A percentile compares a stretch with the other conserved stretches of the same genome.
phyloP scores from a whole-genome alignment of 768 basidiomycete species.

The Mrakia gelida region DNA sequence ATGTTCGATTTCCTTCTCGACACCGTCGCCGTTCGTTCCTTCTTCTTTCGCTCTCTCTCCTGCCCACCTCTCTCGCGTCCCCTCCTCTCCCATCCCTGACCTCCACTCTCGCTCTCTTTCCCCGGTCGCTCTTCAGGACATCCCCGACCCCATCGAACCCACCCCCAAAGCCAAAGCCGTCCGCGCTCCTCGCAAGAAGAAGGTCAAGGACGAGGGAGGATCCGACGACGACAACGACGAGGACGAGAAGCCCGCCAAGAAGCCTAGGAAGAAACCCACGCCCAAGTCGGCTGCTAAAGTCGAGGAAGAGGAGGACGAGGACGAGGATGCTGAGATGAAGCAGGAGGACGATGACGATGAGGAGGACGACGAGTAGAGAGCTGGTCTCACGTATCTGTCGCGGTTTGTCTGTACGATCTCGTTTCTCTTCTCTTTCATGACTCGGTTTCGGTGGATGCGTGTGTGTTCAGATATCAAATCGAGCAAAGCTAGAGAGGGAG shows the following conservation, averaged over 20 bases:
- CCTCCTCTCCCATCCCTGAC: conserved; percentile 46
- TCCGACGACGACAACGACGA: neutral
- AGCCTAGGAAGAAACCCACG: neutral
- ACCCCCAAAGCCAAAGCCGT: conserved; percentile 24
- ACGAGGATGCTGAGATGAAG: neutral
- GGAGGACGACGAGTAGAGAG: neutral
- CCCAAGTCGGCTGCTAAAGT: too few species aligned
- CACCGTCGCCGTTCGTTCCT: conserved; percentile 53
- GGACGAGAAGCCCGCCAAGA: neutral
- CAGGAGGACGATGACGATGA: neutral
- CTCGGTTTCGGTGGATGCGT: too few species aligned
- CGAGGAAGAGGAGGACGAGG: neutral
- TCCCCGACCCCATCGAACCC: conserved; percentile 22
- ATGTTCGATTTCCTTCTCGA: conserved; percentile 93
- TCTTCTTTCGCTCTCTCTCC: neutral
- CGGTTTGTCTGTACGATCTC: too few species aligned
- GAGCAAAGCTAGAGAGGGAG: neutral
- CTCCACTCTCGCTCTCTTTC: neutral
- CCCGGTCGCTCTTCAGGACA: neutral
- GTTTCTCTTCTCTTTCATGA: too few species aligned
- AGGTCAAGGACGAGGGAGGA: conserved; percentile 23
- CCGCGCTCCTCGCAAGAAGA: conserved; percentile 15
- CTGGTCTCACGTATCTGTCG: neutral
- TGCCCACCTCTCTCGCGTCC: neutral
- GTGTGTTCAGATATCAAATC: too few species aligned